Conservation (phyloP, 306 rosid genomes). For the Trichosanthes truncata region DNA sequence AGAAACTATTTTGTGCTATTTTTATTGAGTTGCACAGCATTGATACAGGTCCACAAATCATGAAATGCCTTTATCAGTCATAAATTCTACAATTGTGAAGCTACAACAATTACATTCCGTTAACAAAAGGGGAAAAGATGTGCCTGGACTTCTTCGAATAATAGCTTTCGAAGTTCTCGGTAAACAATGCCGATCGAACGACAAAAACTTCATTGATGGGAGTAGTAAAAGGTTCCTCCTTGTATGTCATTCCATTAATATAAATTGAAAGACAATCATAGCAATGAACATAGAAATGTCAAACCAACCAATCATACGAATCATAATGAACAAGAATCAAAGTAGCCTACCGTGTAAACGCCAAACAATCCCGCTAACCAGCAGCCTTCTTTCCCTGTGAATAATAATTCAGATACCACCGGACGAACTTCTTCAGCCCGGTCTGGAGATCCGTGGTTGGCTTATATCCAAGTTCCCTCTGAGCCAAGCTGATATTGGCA, state of each 20-base stretch:
- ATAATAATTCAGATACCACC: constrained; percentile 84
- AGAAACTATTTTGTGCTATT: constrained; percentile 46
- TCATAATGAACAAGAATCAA: constrained; percentile 61
- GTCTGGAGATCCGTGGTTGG: constrained; percentile 77
- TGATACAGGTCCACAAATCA: constrained; percentile 71
- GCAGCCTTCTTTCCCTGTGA: constrained; percentile 69
- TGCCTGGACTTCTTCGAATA: constrained; percentile 39
- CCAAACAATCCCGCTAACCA: constrained; percentile 40
- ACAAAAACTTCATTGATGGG: constrained; percentile 45
- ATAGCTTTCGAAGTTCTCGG: constrained; percentile 36
- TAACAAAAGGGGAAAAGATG: constrained; percentile 26
- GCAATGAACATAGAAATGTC: constrained; percentile 40
- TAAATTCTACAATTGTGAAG: constrained; percentile 55
- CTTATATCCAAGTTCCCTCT: constrained; percentile 78
- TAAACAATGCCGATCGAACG: constrained; percentile 38
- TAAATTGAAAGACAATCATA: constrained; percentile 38
- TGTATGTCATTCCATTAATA: constrained; percentile 39
- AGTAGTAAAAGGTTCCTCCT: constrained; percentile 45
- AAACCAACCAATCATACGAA: constrained; percentile 62
- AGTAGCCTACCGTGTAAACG: constrained; percentile 30
- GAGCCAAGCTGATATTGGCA: constrained; percentile 84
- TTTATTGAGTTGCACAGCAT: constrained; percentile 60
- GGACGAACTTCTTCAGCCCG: constrained; percentile 89
- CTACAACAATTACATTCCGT: constrained; percentile 63
- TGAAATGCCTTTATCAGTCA: constrained; percentile 43